A percentile compares a stretch with the other conserved stretches of the same genome.
Conservation (phyloP, 257 asterid species). For the Solanum etuberosum region DNA sequence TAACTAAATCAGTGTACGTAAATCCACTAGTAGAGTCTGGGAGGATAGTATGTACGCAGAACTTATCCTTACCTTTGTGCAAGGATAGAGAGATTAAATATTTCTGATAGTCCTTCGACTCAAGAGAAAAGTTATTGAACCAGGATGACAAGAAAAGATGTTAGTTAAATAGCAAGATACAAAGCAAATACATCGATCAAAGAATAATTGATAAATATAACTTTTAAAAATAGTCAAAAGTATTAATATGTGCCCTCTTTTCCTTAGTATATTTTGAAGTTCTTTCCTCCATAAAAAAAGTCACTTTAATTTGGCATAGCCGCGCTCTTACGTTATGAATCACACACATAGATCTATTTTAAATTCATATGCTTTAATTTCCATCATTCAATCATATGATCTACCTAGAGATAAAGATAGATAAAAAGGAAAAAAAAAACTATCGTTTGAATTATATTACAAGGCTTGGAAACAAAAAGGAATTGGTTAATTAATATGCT, state of each 20-base stretch:
- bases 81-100: neutral
- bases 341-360: neutral
- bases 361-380: neutral
- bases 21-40: too few species aligned
- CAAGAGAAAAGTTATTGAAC: neutral
- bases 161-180: neutral
- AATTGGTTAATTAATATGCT: neutral
- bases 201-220: neutral
- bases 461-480: neutral
- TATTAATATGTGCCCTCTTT: neutral
- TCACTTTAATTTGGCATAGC: conserved; percentile 1
- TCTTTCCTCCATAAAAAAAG: neutral
- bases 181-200: too few species aligned
- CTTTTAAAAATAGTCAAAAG: neutral
- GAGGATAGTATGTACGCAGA: neutral
- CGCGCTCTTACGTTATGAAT: conserved; percentile 3
- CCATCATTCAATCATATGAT: neutral
- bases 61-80: neutral
- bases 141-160: neutral
- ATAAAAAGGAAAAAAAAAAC: neutral
- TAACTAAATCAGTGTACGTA: too few species aligned
- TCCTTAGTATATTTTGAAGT: neutral
- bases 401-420: neutral
- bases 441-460: neutral
- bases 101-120: neutral